Percentiles rank a stretch among this genome's conserved stretches.
These are phyloP conservation scores for Colletotrichum kahawae DNA, from an alignment of 2,329 filamentous ascomycete genomes.

Conservation along the genomic window DNA sequence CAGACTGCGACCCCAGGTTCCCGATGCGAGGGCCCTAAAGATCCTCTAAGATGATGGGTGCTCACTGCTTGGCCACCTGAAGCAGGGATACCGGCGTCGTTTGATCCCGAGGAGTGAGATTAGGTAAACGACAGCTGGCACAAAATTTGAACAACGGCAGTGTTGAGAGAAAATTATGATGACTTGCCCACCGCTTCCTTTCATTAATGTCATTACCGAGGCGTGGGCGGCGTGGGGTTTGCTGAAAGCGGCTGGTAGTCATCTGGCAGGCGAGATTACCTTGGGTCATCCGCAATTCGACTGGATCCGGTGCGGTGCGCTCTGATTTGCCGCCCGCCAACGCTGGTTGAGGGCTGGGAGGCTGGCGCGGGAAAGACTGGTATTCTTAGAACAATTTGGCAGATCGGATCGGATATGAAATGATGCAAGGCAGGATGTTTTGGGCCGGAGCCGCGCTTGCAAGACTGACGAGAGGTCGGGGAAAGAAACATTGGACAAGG, in stretches of 20 bases:
- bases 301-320: background rate
- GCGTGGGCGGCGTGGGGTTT: constrained; percentile 15
- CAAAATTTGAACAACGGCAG: constrained; percentile 2
- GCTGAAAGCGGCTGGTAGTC: constrained; percentile 15
- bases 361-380: constrained; percentile 7
- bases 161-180: constrained; percentile 1
- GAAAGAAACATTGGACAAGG: constrained; percentile 22
- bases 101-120: background rate
- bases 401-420: constrained; percentile 25
- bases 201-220: constrained; percentile 21
- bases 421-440: constrained; percentile 18
- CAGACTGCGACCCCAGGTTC: constrained; percentile 12
- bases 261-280: constrained; percentile 20
- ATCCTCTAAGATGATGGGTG: background rate
- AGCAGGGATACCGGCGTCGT: constrained; percentile 6
- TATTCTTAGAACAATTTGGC: constrained; percentile 23
- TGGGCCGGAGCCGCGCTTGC: constrained; percentile 21
- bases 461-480: constrained; percentile 18
- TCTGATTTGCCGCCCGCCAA: constrained; percentile 6
- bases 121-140: constrained; percentile 9
- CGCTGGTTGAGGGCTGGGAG: background rate
- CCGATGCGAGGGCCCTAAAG: background rate
- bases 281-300: constrained; percentile 21
- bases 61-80: background rate
- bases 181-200: constrained; percentile 9